phyloP scores from a whole-genome alignment of 2,329 filamentous ascomycete genomes.

The Madurella mycetomatis region DNA sequence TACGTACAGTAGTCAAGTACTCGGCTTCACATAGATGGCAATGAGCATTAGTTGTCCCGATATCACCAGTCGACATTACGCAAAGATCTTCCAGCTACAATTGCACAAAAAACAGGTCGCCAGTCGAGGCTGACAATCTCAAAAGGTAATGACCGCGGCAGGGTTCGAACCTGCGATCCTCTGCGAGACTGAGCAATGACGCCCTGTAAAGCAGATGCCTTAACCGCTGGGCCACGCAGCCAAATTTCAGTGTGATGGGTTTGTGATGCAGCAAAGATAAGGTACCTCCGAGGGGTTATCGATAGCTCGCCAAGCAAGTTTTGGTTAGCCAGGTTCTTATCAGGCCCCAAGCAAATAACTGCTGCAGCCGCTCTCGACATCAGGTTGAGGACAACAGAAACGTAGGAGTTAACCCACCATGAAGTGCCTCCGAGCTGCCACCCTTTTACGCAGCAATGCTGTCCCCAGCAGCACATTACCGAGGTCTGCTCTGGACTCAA shows the following conservation, averaged over 20 bases:
- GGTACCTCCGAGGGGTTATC: no score
- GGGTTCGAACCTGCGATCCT: constrained; percentile 35
- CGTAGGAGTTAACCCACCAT: constrained; percentile 13
- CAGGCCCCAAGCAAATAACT: no score
- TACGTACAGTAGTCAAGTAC: no score
- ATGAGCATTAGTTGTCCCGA: no score
- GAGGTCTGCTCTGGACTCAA: constrained; percentile 17
- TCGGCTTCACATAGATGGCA: no score
- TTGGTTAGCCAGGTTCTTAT: no score
- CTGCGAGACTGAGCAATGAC: constrained; percentile 21
- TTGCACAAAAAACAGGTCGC: background rate
- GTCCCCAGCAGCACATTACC: constrained; percentile 1
- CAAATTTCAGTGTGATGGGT: background rate
- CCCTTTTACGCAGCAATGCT: constrained; percentile 17
- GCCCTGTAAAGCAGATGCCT: constrained; percentile 33
- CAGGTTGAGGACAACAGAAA: background rate
- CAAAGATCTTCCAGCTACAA: no score
- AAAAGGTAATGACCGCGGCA: constrained; percentile 28
- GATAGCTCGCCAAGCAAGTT: no score
- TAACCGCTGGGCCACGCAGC: constrained; percentile 34
- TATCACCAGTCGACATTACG: no score
- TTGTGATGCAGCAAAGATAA: no score
- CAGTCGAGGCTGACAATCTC: background rate
- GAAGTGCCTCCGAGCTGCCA: constrained; percentile 19
- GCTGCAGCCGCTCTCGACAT: background rate